Evolutionary conservation across 306 rosid species (phyloP), one percentile per base, ranked within the genome.

Genomic region (Crataegus laevigata): DNA sequence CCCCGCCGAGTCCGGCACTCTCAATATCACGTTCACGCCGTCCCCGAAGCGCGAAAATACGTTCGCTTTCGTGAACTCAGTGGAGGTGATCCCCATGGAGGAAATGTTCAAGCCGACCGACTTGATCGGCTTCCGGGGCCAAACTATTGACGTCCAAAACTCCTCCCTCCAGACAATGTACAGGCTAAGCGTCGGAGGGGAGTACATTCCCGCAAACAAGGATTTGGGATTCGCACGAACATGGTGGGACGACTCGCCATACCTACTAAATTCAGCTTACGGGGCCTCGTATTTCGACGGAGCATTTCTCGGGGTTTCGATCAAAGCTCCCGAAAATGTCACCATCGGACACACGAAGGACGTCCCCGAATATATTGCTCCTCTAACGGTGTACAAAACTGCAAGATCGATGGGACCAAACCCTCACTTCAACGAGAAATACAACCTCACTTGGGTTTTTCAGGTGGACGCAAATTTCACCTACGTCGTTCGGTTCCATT

Each of bases 401-500:
- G 82, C 82, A 2, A 86, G 89, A 69, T 68, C 85, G 28, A 75
- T 83, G 85, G 89, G 85, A 17, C 80, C 80, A 5, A 45, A 36
- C 71, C 14, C 75, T 0, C 59, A 17, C 1, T 25, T 75, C 65
- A 81, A 83, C 40, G 66, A 14, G 76, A 78, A 81, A 7, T 59
- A 38, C 25, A 86, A 81, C 64, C 82, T 86, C 32, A 80, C 82
- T 47, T 86, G 89, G 89, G 71, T 62, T 12, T 81, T 86, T 72
- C 68, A 22, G 65, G 84, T 86, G 51, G 87, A 81, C 62, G 68
- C 82, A 4, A 81, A 81, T 42, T 86, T 86, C 71, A 83, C 84
- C 0, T 86, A 86, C 32, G 29, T 83, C 28, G 84, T 86, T n/a
- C 81, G 89, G 78, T 66, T 83, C 52, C 89, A 86, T 76, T 86